These are phyloP conservation scores for Elaeis oleifera DNA, from an alignment of 202 grass and related monocot genomes.

Conservation along the genomic window DNA sequence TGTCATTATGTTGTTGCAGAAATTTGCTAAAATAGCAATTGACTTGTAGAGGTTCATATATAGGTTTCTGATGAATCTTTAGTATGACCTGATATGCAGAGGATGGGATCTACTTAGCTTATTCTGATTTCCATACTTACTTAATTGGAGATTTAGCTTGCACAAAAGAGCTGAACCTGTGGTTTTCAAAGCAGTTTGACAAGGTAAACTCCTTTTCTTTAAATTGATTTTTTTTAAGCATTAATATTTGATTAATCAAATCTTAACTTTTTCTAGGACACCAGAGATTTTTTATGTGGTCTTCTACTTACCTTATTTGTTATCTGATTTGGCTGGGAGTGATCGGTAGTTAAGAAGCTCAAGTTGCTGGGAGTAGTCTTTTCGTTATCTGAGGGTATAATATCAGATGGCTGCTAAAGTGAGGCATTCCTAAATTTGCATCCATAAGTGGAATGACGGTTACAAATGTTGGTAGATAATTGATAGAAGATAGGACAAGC, in stretches of 20 bases:
- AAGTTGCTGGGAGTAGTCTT: no score
- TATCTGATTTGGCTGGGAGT: no score
- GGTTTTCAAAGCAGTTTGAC: conserved; percentile 85
- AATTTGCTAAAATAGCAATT: not conserved
- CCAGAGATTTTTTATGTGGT: no score
- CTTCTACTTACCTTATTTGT: no score
- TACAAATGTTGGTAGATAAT: no score
- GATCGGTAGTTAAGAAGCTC: no score
- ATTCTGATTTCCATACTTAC: conserved; percentile 59
- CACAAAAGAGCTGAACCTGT: conserved; percentile 58
- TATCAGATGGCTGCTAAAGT: no score
- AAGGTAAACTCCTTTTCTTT: conserved; percentile 39
- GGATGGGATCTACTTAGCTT: conserved; percentile 69
- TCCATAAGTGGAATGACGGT: no score
- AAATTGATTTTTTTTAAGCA: not conserved
- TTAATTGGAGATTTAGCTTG: conserved; percentile 51
- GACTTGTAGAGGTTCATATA: conserved; percentile 4
- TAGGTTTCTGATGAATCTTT: conserved; percentile 5
- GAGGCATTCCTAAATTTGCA: no score
- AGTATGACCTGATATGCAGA: conserved; percentile 39
- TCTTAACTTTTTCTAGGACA: no score
- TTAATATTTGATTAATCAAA: not conserved
- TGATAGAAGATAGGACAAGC: no score
- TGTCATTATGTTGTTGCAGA: conserved; percentile 4
- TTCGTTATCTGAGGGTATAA: no score